These are phyloP conservation scores for Sclerotinia trifoliorum DNA, from an alignment of 2,329 filamentous ascomycete species.

Conservation along the genomic window DNA sequence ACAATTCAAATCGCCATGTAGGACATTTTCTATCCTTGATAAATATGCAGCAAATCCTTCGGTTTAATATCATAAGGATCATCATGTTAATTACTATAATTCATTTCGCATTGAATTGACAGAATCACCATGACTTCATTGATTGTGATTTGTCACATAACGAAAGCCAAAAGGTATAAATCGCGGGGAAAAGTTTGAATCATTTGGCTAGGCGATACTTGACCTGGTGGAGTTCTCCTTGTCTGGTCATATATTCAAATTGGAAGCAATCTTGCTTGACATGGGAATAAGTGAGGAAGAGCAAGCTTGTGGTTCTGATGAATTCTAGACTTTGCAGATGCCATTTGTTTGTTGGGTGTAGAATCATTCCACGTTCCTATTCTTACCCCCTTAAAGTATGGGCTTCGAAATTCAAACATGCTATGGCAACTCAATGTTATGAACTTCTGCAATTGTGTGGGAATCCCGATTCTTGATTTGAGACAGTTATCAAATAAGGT, in stretches of 20 bases:
- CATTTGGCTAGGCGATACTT: not conserved
- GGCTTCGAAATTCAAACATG: not conserved
- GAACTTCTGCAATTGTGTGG: not conserved
- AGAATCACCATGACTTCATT: conserved; percentile 6
- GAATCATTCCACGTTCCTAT: not conserved
- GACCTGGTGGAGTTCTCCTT: conserved; percentile 10
- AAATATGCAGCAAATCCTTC: not conserved
- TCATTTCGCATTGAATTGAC: not conserved
- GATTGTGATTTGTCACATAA: not conserved
- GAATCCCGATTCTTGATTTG: not conserved
- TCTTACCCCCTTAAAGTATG: not conserved
- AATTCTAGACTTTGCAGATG: not conserved
- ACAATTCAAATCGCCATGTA: not conserved
- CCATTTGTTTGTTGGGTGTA: not conserved
- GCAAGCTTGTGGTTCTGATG: not conserved
- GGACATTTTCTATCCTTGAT: not conserved
- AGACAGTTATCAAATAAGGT: not conserved
- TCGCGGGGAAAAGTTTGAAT: conserved; percentile 7
- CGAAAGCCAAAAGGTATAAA: not conserved
- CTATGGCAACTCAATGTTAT: not conserved
- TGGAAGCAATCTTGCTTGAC: not conserved
- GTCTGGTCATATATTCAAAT: not conserved
- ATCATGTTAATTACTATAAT: not conserved
- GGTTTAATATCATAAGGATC: not conserved
- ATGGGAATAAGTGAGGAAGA: not conserved